Evolutionary conservation across 352 stramenopile species (phyloP), one percentile per base, ranked within the genome.

Genomic region (Phytophthora sojae): DNA sequence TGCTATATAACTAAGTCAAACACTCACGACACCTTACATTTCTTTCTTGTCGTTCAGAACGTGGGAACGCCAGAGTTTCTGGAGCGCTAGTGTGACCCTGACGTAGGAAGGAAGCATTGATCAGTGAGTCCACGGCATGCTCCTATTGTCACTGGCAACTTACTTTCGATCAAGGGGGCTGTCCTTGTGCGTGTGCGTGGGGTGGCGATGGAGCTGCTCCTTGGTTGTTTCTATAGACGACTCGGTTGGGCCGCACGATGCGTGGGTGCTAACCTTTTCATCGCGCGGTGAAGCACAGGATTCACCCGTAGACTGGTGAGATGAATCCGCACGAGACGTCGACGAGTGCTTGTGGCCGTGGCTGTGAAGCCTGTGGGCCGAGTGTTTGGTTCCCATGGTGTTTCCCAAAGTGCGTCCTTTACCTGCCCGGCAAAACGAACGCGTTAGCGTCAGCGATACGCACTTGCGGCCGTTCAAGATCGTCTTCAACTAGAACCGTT

Each of bases 71-170:
- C 88, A 81, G 64, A 93, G 75, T 57, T 90, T 82, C 59, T 83
- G 80, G 26, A 91, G 78, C 15, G 83, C 80, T 19, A 89, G 79
- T 19, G 82, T 85, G 71, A 93, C 86, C 58, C 85, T 91, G 42
- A 35, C 11, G 25, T 26, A 26, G 17, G 15, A 0, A 26, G 17
- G 15, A 3, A 23, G 3, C 17, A 51, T 49, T 8, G 17, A 26
- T 12, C 19, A 6, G 23, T 52, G n/a, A 64, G 12, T 32, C 19
- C 26, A 15, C 17, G 5, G 6, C 21, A 32, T 19, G 11, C 35
- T 54, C 15, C 21, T 35, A 9, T 30, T 19, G 23, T 19, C 9
- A 4, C 9, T 54, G 21, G 19, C 23, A 47, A 47, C 76, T 15
- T 61, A 92, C 85, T 92, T 92, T 56, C 83, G 64, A 23, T 92